Percentiles rank a stretch among this genome's conserved stretches.
Conservation (phyloP, 2,329 filamentous ascomycete genomes). For the Aspergillus candidus region DNA sequence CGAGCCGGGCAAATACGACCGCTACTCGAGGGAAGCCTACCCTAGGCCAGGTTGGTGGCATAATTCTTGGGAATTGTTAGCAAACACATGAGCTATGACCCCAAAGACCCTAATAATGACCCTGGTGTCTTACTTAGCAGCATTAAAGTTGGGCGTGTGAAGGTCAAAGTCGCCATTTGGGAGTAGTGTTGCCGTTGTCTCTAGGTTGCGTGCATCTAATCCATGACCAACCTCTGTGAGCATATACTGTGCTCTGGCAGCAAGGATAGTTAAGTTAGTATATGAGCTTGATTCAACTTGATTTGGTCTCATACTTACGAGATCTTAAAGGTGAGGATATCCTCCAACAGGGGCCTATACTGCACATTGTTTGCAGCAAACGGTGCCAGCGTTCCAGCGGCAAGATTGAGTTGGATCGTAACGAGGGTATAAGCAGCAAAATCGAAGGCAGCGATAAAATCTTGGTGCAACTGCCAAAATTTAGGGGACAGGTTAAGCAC, state of each 20-base stretch:
- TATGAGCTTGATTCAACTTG: too few relatives aligned
- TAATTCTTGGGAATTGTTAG: slow-evolving; percentile 9
- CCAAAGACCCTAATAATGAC: too few relatives aligned
- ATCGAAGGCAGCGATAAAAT: slow-evolving; percentile 1
- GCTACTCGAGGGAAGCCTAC: slow-evolving; percentile 12
- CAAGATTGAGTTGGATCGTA: slow-evolving; percentile 17
- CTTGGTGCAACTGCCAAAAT: slow-evolving; percentile 2
- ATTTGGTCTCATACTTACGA: slow-evolving; percentile 9
- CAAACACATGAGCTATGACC: not conserved
- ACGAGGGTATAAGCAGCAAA: slow-evolving; percentile 6
- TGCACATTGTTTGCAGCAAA: slow-evolving; percentile 10
- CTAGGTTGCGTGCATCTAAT: slow-evolving; percentile 34
- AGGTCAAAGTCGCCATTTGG: slow-evolving; percentile 30
- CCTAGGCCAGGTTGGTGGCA: slow-evolving; percentile 17
- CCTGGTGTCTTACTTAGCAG: slow-evolving; percentile 32
- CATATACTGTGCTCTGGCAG: slow-evolving; percentile 27
- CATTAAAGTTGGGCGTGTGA: slow-evolving; percentile 25
- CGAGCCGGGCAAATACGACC: slow-evolving; percentile 17
- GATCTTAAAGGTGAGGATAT: slow-evolving; percentile 15
- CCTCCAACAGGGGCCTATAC: slow-evolving; percentile 11
- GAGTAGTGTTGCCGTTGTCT: slow-evolving; percentile 33
- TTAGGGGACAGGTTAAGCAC: slow-evolving; percentile 1
- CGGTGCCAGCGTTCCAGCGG: slow-evolving; percentile 16
- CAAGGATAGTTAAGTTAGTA: too few relatives aligned
- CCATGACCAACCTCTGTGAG: slow-evolving; percentile 39